A percentile compares a stretch with the other conserved stretches of the same genome.
Conservation (phyloP, 192 early-diverging fungal species). For the Diversispora eburnea region DNA sequence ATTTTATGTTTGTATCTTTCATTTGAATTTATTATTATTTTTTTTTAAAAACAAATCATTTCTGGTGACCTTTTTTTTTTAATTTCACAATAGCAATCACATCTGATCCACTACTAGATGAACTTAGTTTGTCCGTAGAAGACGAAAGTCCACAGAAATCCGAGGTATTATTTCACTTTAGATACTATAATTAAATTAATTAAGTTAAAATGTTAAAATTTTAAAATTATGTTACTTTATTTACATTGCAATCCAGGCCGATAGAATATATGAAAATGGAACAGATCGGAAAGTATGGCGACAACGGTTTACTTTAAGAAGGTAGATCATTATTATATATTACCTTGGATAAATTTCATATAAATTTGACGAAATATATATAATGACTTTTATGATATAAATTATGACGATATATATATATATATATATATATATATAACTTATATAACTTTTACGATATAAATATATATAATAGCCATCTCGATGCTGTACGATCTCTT, state of each 20-base stretch:
- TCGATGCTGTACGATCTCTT: slow-evolving; percentile 64
- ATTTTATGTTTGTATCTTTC: slow-evolving; percentile 15
- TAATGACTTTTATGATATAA: not conserved
- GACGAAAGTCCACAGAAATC: slow-evolving; percentile 9
- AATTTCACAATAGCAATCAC: not conserved
- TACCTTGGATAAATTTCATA: not conserved
- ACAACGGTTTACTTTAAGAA: slow-evolving; percentile 53
- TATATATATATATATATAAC: too few relatives aligned
- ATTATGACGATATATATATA: not conserved
- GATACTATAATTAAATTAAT: not conserved
- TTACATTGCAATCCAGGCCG: not conserved
- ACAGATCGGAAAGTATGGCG: slow-evolving; percentile 54
- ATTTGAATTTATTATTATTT: not conserved
- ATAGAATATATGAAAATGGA: slow-evolving; percentile 31
- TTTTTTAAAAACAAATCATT: not conserved
- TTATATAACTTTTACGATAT: not conserved
- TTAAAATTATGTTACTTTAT: not conserved
- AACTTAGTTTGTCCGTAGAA: slow-evolving; percentile 9
- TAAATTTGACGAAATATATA: not conserved
- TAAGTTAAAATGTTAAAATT: not conserved
- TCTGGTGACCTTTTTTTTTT: not conserved
- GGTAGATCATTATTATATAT: slow-evolving; percentile 39
- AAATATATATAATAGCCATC: slow-evolving; percentile 47
- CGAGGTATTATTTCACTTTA: slow-evolving; percentile 7
- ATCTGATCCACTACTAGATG: slow-evolving; percentile 27